Percentiles rank a stretch among this genome's conserved stretches.
Conservation (phyloP, 2,329 filamentous ascomycete genomes). For the Diaporthe nobilis region DNA sequence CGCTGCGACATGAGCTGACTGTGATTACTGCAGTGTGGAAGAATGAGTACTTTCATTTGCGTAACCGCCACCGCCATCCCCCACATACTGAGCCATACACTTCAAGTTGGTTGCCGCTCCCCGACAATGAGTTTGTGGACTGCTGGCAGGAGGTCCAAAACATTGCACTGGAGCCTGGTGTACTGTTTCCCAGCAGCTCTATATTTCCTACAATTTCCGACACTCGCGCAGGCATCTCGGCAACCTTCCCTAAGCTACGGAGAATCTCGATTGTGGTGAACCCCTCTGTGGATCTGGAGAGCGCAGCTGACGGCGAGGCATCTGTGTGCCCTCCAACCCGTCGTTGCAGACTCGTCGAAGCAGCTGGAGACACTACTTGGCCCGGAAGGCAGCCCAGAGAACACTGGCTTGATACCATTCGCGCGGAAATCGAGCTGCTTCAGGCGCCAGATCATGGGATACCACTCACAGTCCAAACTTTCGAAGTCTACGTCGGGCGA, state of each 20-base stretch:
- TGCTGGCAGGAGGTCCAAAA: background rate
- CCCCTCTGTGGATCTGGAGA: background rate
- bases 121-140: background rate
- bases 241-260: background rate
- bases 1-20: background rate
- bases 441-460: background rate
- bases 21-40: too few relatives aligned
- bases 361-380: background rate
- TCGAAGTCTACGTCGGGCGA: background rate
- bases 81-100: too few relatives aligned
- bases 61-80: too few relatives aligned
- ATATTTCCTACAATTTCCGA: background rate
- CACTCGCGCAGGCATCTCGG: background rate
- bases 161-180: background rate
- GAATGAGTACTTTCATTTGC: background rate
- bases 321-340: background rate
- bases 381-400: background rate
- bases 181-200: background rate
- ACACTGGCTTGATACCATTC: background rate
- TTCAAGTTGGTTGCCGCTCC: too few relatives aligned
- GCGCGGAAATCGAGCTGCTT: background rate
- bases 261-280: background rate
- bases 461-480: background rate
- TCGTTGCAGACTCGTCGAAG: slow-evolving; percentile 14
- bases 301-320: background rate